phyloP scores from a whole-genome alignment of 2,329 filamentous ascomycete species.

The Fusarium algeriense region DNA sequence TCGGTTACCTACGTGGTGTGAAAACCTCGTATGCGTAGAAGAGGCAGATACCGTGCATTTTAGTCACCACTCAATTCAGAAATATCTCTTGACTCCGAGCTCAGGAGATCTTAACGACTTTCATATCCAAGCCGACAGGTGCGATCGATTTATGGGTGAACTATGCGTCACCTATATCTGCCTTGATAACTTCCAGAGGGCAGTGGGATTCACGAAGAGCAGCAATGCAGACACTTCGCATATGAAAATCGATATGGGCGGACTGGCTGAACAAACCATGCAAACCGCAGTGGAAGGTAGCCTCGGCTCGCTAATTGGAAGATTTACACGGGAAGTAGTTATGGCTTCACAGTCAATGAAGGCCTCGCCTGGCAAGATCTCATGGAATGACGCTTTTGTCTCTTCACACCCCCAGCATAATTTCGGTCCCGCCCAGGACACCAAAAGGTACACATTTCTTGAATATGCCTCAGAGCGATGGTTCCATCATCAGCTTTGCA shows the following conservation, averaged over 20 bases:
- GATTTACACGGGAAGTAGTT: neutral
- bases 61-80: constrained; percentile 26
- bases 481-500: neutral
- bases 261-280: neutral
- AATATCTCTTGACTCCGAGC: constrained; percentile 7
- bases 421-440: neutral
- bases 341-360: neutral
- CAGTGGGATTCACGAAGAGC: neutral
- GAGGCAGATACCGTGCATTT: constrained; percentile 25
- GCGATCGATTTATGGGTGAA: neutral
- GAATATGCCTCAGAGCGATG: neutral
- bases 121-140: neutral
- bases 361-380: neutral
- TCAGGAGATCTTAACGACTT: neutral
- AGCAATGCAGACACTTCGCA: neutral
- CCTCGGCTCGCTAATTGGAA: neutral
- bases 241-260: neutral
- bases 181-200: constrained; percentile 3
- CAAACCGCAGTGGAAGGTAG: neutral
- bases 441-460: neutral
- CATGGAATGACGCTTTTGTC: neutral
- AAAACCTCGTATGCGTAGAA: constrained; percentile 23
- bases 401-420: no score
- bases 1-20: constrained; percentile 8
- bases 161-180: constrained; percentile 25